Base-by-base conservation (phyloP, 495 filamentous ascomycete species). In the Lophiotrema nucula region DNA sequence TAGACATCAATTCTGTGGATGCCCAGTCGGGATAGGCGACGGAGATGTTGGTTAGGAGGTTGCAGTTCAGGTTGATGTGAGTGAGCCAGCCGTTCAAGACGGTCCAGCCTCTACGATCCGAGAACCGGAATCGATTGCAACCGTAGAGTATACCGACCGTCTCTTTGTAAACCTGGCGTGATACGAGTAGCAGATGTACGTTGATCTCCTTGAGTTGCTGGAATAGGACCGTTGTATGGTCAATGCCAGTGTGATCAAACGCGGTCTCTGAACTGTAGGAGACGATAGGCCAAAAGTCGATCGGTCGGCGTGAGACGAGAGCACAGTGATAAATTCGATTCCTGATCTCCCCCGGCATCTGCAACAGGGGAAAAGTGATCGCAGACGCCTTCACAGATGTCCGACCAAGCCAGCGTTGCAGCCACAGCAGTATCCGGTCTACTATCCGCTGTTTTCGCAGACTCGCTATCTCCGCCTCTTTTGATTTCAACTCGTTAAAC, bases 221-320 rank as follows among this genome's bases (percentile, higher is more conserved):
- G n/a, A 41, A 12, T 6, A 50, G 10, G 3, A 15, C 31, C 31
- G 15, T 8, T 8, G 8, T 15, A 15, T 35, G 31, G 31, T 8
- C 31, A 15, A 35, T 35, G 15, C 15, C 31, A 8, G 16, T 22
- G 19, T 5, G 16, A 23, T 22, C 42, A 16, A 3, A n/a, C 11
- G 23, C 12, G 5, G 19, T 21, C 6, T 1, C 16, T n/a, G 8
- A 11, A 21, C 15, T 28, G 43, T 35, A 4, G 25, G 25, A 23
- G 10, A 47, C 10, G 5, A 51, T 58, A 5, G 46, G 55, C 55
- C 55, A 58, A n/a, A 58, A 22, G 22, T 58, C 55, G 24, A 58
- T 33, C 12, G 55, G 46, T 3, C 22, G 47, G 35, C 10, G 18
- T 8, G 27, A 16, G 22, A 58, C 47, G 12, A 58, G 47, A 22